phyloP scores from a whole-genome alignment of 345 rosid genomes.

The Salix caprea region DNA sequence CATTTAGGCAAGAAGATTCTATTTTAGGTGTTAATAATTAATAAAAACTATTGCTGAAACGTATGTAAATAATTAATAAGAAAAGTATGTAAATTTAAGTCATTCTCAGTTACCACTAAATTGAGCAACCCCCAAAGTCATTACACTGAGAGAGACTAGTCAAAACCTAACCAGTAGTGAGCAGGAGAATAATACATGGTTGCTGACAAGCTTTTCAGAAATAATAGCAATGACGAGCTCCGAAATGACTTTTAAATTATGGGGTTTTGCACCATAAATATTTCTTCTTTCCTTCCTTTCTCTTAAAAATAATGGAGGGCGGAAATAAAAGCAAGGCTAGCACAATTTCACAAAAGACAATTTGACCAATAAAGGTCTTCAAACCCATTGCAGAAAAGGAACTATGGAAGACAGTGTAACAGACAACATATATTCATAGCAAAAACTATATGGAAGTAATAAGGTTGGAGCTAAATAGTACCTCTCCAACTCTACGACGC shows the following conservation, averaged over 20 bases:
- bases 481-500: slow-evolving; percentile 95
- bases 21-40: background rate
- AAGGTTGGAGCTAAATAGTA: slow-evolving; percentile 20
- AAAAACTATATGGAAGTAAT: background rate
- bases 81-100: background rate
- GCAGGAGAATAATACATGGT: background rate
- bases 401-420: background rate
- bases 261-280: background rate
- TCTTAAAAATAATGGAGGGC: background rate
- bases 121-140: background rate
- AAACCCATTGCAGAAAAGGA: background rate
- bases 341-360: background rate
- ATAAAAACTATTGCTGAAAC: background rate
- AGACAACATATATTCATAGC: background rate
- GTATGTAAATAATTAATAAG: too few relatives aligned
- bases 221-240: background rate
- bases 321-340: background rate
- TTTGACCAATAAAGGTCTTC: background rate
- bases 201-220: background rate
- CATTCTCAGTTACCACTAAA: background rate
- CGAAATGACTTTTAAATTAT: background rate
- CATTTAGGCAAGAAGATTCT: background rate
- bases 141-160: background rate
- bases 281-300: too few relatives aligned
- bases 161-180: background rate